Conservation (phyloP, 345 rosid species). For the Corchorus olitorius region DNA sequence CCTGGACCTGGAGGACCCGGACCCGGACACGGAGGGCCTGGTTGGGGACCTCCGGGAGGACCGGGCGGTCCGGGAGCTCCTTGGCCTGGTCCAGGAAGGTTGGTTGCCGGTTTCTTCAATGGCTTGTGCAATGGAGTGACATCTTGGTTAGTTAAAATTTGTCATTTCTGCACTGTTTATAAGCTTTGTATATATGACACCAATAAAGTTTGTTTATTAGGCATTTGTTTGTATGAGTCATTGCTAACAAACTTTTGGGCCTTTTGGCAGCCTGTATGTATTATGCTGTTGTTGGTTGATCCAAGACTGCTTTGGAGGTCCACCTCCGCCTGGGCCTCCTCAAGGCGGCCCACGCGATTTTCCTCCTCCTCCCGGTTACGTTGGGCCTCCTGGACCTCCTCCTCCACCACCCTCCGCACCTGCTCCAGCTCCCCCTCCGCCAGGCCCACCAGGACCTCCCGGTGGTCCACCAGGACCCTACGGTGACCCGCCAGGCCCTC, state of each 20-base stretch:
- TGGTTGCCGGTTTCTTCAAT: not conserved
- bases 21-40: not conserved
- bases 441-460: constrained; percentile 2
- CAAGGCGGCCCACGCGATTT: not conserved
- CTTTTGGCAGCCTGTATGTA: not conserved
- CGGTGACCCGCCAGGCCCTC: constrained; percentile 2
- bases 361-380: not conserved
- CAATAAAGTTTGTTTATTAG: not conserved
- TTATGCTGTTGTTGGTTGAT: constrained; percentile 17
- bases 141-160: constrained; percentile 2
- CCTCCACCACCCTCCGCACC: constrained; percentile 1
- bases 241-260: no score
- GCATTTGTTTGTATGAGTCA: no score
- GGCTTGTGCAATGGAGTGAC: not conserved
- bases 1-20: constrained; percentile 16
- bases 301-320: constrained; percentile 16
- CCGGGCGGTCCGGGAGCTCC: not conserved
- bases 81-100: not conserved
- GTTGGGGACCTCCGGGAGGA: not conserved
- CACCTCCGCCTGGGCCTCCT: not conserved
- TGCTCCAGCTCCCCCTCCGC: constrained; percentile 16
- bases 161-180: not conserved
- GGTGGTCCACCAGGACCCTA: constrained; percentile 25
- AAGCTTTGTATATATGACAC: not conserved
- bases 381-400: not conserved